Evolutionary conservation across 139 green algal genomes (phyloP), one percentile per base, ranked within the genome.

Genomic region (Coccomyxa sp.): DNA sequence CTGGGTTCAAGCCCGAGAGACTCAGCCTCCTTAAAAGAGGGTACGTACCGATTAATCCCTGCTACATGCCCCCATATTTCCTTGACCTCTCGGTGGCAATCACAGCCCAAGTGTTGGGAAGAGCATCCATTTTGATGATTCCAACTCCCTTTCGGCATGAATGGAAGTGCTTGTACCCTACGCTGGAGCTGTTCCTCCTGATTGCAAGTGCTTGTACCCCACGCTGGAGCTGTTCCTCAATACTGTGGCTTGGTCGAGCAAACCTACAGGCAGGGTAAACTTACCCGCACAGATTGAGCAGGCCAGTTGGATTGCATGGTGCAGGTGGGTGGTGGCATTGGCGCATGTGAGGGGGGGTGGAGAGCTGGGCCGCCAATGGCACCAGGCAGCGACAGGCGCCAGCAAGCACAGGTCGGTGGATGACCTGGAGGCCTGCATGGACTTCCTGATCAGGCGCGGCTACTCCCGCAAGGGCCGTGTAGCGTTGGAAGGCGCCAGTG

Each of bases 331-430:
- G 51, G 68, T 95, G 21, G 91, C 88, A 17, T 77, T 91, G 13
- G 92, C 91, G 0, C 92, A 97, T 67, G 92, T 95, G 77, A 80
- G 93, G 7, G 92, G 93, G 0, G 94, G 94, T 17, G 93, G 93
- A 0, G 94, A 97, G 88, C 90, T 93, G 21, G 94, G 94, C 27
- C 82, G 91, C 27, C 82, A 82, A 81, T 95, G 90, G 74, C 74
- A 78, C 11, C 25, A 27, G 14, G 25, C 23, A 4, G 74, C 74
- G 1, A 45, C 87, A 18, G 84, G 79, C 0, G 28, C 45, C 0
- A 25, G 51, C 79, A 96, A 95, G 83, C 25, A 32, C 0, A 84
- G 83, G 0, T 89, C 88, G 3, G 81, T 92, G 16, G n/a, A 77
- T 0, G 94, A 97, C 85, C 77, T 91, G 25, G 77, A 90, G 77